Conservation (phyloP, 2,329 filamentous ascomycete species). For the Fusarium secorum region DNA sequence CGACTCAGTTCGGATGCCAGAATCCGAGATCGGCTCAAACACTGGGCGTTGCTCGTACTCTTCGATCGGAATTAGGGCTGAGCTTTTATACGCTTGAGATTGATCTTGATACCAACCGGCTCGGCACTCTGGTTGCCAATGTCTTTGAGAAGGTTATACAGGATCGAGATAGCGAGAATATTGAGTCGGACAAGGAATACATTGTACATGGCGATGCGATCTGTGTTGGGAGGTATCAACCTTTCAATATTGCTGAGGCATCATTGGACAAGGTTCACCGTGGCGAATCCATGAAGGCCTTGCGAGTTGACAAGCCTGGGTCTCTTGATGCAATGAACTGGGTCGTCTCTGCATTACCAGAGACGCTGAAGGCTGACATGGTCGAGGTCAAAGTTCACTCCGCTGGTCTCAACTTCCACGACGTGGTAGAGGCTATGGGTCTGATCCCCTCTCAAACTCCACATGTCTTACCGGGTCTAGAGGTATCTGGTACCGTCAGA, state of each 20-base stretch:
- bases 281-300: background rate
- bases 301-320: background rate
- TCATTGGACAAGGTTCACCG: background rate
- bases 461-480: background rate
- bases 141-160: background rate
- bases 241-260: background rate
- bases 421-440: constrained; percentile 8
- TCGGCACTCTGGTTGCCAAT: background rate
- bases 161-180: background rate
- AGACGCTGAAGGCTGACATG: background rate
- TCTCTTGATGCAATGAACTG: constrained; percentile 6
- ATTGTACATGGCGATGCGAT: background rate
- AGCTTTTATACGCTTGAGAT: constrained; percentile 11
- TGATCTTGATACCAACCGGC: no score
- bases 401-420: constrained; percentile 13
- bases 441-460: background rate
- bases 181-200: constrained; percentile 12
- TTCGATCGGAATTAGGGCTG: constrained; percentile 9
- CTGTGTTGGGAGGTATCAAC: constrained; percentile 4
- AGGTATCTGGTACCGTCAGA: background rate
- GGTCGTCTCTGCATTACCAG: background rate
- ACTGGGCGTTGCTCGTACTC: constrained; percentile 1
- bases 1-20: background rate
- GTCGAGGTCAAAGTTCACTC: constrained; percentile 1
- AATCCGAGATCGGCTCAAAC: constrained; percentile 3